phyloP scores from a whole-genome alignment of 1,139 yeast species.

The Lizanozyma gosingica region DNA sequence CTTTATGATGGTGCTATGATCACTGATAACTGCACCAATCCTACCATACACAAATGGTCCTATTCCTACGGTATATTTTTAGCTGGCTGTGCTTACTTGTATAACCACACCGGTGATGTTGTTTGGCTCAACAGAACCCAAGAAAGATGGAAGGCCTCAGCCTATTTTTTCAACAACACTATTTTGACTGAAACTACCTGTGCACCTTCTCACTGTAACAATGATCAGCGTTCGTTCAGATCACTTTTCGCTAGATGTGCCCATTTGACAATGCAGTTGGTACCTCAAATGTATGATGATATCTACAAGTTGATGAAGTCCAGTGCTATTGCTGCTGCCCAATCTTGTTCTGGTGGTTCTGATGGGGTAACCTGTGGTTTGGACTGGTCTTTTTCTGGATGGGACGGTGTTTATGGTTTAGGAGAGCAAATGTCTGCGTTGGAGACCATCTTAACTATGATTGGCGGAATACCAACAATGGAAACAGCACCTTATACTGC shows the following conservation, averaged over 20 bases:
- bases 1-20: constrained; percentile 71
- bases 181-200: constrained; percentile 67
- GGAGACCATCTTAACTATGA: constrained; percentile 48
- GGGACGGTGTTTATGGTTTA: constrained; percentile 64
- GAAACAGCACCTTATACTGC: constrained; percentile 33
- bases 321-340: constrained; percentile 61
- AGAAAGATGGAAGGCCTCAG: constrained; percentile 42
- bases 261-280: constrained; percentile 50
- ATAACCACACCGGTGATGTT: constrained; percentile 50
- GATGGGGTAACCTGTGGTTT: constrained; percentile 77
- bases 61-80: constrained; percentile 72
- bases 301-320: constrained; percentile 37
- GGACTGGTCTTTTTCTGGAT: constrained; percentile 46
- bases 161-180: constrained; percentile 35
- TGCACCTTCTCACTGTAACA: constrained; percentile 46
- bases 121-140: constrained; percentile 50
- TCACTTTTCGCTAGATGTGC: constrained; percentile 62
- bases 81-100: constrained; percentile 66
- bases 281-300: constrained; percentile 37
- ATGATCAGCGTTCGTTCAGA: constrained; percentile 72
- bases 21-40: constrained; percentile 44
- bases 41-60: constrained; percentile 57
- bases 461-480: constrained; percentile 16
- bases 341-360: constrained; percentile 61
- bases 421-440: constrained; percentile 77